Percentiles rank a stretch among this genome's conserved stretches.
Evolutionary conservation across 352 stramenopile genomes (phyloP).

Genomic region (Phytophthora pluvialis): DNA sequence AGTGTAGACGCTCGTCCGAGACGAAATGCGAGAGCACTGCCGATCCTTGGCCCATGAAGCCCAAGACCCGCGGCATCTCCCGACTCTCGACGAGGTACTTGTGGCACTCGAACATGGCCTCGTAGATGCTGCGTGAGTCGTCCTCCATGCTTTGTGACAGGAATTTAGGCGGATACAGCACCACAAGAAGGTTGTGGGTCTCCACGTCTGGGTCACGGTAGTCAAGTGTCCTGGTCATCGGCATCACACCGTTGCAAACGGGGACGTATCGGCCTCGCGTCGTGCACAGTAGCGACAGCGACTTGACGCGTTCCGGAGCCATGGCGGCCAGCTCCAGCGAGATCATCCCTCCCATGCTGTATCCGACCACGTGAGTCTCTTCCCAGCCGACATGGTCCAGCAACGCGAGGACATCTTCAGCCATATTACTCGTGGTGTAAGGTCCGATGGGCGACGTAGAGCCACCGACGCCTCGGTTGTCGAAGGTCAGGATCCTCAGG

Average conservation of each 20-base stretch:
- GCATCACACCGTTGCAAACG: slow-evolving; percentile 32
- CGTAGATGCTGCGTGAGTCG: slow-evolving; percentile 31
- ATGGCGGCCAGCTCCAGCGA: slow-evolving; percentile 44
- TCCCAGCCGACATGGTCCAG: slow-evolving; percentile 52
- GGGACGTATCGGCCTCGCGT: slow-evolving; percentile 44
- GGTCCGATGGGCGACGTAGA: slow-evolving; percentile 42
- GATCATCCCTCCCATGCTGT: slow-evolving; percentile 64
- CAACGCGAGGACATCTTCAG: slow-evolving; percentile 47
- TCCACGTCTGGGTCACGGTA: slow-evolving; percentile 31
- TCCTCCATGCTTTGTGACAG: slow-evolving; percentile 41
- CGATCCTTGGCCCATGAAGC: slow-evolving; percentile 41
- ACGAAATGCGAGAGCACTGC: slow-evolving; percentile 49
- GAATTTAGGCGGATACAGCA: slow-evolving; percentile 42
- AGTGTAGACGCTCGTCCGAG: slow-evolving; percentile 42
- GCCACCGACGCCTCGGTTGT: slow-evolving; percentile 53
- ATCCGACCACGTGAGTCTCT: slow-evolving; percentile 45
- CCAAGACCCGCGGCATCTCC: slow-evolving; percentile 33
- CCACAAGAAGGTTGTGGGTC: slow-evolving; percentile 40
- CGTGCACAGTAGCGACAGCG: slow-evolving; percentile 52
- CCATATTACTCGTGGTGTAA: slow-evolving; percentile 55
- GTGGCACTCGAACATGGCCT: slow-evolving; percentile 41
- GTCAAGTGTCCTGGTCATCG: slow-evolving; percentile 39
- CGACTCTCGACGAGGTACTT: slow-evolving; percentile 42
- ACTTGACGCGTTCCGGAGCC: slow-evolving; percentile 42
- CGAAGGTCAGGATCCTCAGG: slow-evolving; percentile 47